Percentiles rank a stretch among this genome's conserved stretches.
Evolutionary conservation across 2,329 filamentous ascomycete species (phyloP).

Genomic region (Exophiala bonariae): DNA sequence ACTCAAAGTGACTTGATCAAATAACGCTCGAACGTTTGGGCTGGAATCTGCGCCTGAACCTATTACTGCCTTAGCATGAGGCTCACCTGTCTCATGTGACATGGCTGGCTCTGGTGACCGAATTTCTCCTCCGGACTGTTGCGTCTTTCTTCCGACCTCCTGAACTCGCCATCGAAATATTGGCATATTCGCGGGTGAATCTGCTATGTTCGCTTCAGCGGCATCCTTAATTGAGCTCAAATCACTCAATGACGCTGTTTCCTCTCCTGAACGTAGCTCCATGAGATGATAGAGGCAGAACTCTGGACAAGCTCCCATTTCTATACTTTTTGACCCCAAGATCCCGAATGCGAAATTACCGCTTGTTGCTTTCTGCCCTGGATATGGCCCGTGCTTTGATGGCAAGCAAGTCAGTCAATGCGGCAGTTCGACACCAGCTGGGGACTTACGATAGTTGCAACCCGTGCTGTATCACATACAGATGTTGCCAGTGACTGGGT

Average conservation of each 20-base stretch:
- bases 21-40: neutral
- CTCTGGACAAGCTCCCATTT: slow-evolving; percentile 41
- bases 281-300: slow-evolving; percentile 54
- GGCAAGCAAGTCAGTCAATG: slow-evolving; percentile 19
- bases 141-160: neutral
- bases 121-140: too few species aligned
- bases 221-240: too few species aligned
- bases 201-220: too few species aligned
- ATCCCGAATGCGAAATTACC: slow-evolving; percentile 48
- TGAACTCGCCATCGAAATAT: too few species aligned
- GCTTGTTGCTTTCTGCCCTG: slow-evolving; percentile 51
- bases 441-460: slow-evolving; percentile 26
- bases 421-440: slow-evolving; percentile 23
- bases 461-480: slow-evolving; percentile 43
- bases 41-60: too few species aligned
- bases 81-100: too few species aligned
- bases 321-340: slow-evolving; percentile 35
- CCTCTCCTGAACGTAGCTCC: slow-evolving; percentile 34
- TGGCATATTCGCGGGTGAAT: too few species aligned
- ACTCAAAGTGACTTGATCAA: slow-evolving; percentile 15
- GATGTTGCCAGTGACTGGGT: slow-evolving; percentile 47
- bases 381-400: slow-evolving; percentile 49
- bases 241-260: neutral
- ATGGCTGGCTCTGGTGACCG: too few species aligned
- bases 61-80: too few species aligned